Base-by-base conservation (phyloP, 345 rosid genomes). In the Linum tenue region DNA sequence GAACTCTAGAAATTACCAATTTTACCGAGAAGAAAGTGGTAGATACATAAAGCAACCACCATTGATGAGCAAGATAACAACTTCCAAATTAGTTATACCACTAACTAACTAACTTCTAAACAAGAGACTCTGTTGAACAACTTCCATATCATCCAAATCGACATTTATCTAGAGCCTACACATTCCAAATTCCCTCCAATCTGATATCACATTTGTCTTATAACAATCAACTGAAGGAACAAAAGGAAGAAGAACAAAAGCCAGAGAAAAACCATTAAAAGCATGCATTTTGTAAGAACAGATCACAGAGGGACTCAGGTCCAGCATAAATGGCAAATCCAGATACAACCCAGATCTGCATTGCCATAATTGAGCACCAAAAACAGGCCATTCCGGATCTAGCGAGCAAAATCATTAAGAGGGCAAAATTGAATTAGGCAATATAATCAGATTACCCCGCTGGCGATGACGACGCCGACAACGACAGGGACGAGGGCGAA, bases 401-500 rank as follows among this genome's bases (percentile, higher is more conserved):
- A 22, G 31, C 31, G 31, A 41, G 44, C 44, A 41, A 41, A 41
- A 41, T 41, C 44, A 41, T 22, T 22, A 22, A 22, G 53, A 48
- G 53, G 14, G 56, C 10, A 16, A 5, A 51, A 11, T 2, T 9
- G 56, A 22, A 35, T 10, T 7, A n/a, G 14, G 59, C 8, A 7
- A 3, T 10, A 31, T 7, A 17, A 37, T 56, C 22, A 38, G 37
- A 80, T 17, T 87, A 92, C 98, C 90, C 90, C 98, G 70, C 95
- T 92, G 37, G 98, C 95, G 77, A 89, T 84, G 22, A 92, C 76
- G 3, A 92, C 96, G 17, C 96, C 98, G 44, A 84, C 57, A 73
- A 92, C 96, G 58, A 92, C 98, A 41, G 95, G 96, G 31, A 89
- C 86, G 39, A 92, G 96, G 67, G 92, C 90, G 62, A 70, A 85